Conservation (phyloP, 2,329 filamentous ascomycete species). For the Sporothrix mexicana region DNA sequence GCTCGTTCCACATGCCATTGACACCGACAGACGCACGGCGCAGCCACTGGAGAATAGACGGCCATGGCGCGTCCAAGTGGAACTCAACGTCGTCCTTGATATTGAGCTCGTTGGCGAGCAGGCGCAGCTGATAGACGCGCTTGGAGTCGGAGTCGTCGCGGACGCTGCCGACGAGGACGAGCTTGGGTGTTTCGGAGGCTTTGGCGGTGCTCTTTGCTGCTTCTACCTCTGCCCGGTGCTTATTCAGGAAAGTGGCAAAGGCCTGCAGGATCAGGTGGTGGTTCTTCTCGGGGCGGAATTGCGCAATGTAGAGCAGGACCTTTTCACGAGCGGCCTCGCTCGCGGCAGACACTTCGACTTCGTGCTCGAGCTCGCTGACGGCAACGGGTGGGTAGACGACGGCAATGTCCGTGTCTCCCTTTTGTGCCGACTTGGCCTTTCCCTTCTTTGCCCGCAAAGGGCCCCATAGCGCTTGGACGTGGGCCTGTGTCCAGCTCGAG, state of each 20-base stretch:
- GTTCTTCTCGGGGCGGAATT: conserved; percentile 98
- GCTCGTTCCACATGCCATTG: conserved; percentile 99
- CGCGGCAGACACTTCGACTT: conserved; percentile 71
- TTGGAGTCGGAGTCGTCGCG: conserved; percentile 80
- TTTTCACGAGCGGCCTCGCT: conserved; percentile 74
- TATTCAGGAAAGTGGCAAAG: conserved; percentile 76
- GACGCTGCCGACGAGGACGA: conserved; percentile 92
- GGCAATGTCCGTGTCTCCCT: conserved; percentile 56
- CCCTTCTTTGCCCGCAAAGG: conserved; percentile 52
- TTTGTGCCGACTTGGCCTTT: conserved; percentile 39
- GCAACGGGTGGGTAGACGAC: conserved; percentile 93
- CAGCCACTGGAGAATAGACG: conserved; percentile 81
- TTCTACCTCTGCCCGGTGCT: conserved; percentile 38
- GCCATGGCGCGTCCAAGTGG: conserved; percentile 87
- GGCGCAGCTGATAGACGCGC: conserved; percentile 83
- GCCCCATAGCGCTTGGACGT: conserved; percentile 83
- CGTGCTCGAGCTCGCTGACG: conserved; percentile 79
- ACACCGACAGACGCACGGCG: conserved; percentile 80
- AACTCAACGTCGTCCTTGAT: conserved; percentile 87
- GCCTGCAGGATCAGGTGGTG: conserved; percentile 84
- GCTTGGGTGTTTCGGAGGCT: conserved; percentile 55
- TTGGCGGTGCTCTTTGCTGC: not conserved
- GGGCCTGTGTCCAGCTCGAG: conserved; percentile 88
- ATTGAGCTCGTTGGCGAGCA: conserved; percentile 83
- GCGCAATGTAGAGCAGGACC: conserved; percentile 87